A percentile compares a stretch with the other conserved stretches of the same genome.
Evolutionary conservation across 23 red algal species (phyloP).

Genomic region (Pyropia haitanensis): DNA sequence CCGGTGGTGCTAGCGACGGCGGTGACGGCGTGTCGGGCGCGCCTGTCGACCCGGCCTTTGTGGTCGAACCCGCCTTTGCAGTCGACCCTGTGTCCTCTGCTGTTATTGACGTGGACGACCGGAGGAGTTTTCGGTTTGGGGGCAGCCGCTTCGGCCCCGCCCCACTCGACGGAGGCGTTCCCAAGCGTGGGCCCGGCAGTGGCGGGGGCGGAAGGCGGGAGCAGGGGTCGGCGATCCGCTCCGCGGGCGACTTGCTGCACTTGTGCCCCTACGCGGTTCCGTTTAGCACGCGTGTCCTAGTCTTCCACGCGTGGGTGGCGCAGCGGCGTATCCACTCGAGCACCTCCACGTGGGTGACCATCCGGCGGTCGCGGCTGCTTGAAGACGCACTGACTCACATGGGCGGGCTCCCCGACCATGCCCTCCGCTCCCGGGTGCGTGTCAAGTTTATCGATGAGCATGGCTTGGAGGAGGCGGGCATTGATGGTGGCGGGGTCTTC

Average conservation of each 20-base stretch:
- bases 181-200: background rate
- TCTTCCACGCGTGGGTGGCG: slow-evolving; percentile 75
- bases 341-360: slow-evolving; percentile 57
- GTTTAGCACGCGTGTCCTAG: slow-evolving; percentile 60
- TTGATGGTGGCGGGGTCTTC: slow-evolving; percentile 96
- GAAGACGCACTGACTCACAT: slow-evolving; percentile 78
- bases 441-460: slow-evolving; percentile 94
- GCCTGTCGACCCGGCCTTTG: too few species aligned
- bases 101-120: too few species aligned
- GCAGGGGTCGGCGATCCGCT: slow-evolving; percentile 9
- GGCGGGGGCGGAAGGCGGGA: slow-evolving; percentile 2
- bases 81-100: slow-evolving; percentile 7
- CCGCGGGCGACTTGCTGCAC: slow-evolving; percentile 59
- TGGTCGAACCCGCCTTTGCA: slow-evolving; percentile 9
- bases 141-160: background rate
- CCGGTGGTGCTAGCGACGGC: too few species aligned
- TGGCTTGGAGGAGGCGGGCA: slow-evolving; percentile 93
- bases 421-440: slow-evolving; percentile 34
- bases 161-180: background rate
- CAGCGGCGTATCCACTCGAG: slow-evolving; percentile 30
- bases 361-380: slow-evolving; percentile 74
- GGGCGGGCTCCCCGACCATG: slow-evolving; percentile 32
- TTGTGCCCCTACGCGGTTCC: slow-evolving; percentile 67
- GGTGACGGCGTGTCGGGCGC: too few species aligned
- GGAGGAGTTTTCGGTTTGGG: background rate